phyloP scores from a whole-genome alignment of 805 yeast genomes.

The Starmerella cellae region DNA sequence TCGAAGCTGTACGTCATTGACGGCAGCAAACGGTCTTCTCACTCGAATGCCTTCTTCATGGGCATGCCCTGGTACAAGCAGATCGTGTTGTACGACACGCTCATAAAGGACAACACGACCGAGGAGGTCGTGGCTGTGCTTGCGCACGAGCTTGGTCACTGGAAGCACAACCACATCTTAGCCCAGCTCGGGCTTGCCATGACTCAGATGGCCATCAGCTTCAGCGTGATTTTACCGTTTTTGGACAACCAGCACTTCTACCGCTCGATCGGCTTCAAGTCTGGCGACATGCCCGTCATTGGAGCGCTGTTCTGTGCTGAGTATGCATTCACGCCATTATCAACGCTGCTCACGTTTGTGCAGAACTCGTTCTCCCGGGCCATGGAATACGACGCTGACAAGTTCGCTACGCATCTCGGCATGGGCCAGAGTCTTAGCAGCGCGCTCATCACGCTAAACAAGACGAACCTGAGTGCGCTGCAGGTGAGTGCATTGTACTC shows the following conservation, averaged over 20 bases:
- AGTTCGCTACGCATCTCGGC: slow-evolving; percentile 64
- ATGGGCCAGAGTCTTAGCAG: slow-evolving; percentile 52
- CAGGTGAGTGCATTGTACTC: slow-evolving; percentile 85
- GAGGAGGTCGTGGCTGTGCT: slow-evolving; percentile 83
- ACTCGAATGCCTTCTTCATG: slow-evolving; percentile 90
- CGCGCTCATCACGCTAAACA: slow-evolving; percentile 62
- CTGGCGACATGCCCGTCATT: slow-evolving; percentile 50
- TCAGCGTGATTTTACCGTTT: slow-evolving; percentile 58
- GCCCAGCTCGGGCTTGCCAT: background rate
- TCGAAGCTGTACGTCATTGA: slow-evolving; percentile 77
- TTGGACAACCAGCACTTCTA: slow-evolving; percentile 68
- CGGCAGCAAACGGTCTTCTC: slow-evolving; percentile 93
- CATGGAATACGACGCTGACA: slow-evolving; percentile 89
- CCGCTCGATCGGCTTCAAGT: slow-evolving; percentile 59
- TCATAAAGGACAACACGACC: slow-evolving; percentile 63
- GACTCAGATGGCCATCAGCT: slow-evolving; percentile 46
- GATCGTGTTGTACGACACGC: slow-evolving; percentile 85
- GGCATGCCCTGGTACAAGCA: slow-evolving; percentile 97
- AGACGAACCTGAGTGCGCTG: slow-evolving; percentile 71
- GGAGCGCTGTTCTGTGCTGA: slow-evolving; percentile 71
- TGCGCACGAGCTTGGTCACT: slow-evolving; percentile 98
- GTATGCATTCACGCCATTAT: slow-evolving; percentile 68
- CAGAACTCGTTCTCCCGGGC: slow-evolving; percentile 65
- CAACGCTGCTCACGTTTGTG: slow-evolving; percentile 49
- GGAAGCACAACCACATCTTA: slow-evolving; percentile 64